These are phyloP conservation scores for Syzygium jambos DNA, from an alignment of 345 rosid genomes.

Conservation along the genomic window DNA sequence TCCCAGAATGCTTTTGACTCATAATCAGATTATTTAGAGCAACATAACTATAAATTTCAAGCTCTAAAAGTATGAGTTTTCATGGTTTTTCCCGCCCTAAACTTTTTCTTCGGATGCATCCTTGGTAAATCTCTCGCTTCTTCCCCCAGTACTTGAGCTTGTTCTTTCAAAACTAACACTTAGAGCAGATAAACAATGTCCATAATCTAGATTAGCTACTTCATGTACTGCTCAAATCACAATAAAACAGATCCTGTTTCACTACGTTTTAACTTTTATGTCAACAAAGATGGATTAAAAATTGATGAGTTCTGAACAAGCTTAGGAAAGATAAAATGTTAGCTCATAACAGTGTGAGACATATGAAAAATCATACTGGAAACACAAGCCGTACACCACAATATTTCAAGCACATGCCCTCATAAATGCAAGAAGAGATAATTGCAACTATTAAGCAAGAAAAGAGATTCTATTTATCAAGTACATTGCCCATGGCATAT, in stretches of 20 bases:
- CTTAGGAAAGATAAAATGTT: neutral
- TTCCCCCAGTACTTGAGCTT: neutral
- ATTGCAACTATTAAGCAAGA: neutral
- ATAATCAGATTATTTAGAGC: neutral
- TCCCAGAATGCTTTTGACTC: neutral
- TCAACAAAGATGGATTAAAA: neutral
- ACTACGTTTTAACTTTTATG: neutral
- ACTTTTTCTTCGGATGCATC: neutral
- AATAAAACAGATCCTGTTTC: neutral
- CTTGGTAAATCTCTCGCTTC: neutral
- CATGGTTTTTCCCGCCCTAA: neutral
- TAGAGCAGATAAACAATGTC: neutral
- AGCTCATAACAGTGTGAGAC: neutral
- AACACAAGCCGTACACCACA: neutral
- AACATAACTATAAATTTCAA: neutral
- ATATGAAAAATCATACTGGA: neutral
- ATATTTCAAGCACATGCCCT: neutral
- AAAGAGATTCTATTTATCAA: too few relatives aligned
- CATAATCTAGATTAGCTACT: neutral
- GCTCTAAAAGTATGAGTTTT: neutral
- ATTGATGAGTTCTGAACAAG: neutral
- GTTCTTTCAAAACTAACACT: neutral
- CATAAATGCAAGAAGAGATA: neutral
- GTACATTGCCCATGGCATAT: too few relatives aligned
- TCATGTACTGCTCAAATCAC: neutral